These are phyloP conservation scores for Paramecium sexaurelia DNA, from an alignment of 73 alveolate genomes.

Conservation along the genomic window DNA sequence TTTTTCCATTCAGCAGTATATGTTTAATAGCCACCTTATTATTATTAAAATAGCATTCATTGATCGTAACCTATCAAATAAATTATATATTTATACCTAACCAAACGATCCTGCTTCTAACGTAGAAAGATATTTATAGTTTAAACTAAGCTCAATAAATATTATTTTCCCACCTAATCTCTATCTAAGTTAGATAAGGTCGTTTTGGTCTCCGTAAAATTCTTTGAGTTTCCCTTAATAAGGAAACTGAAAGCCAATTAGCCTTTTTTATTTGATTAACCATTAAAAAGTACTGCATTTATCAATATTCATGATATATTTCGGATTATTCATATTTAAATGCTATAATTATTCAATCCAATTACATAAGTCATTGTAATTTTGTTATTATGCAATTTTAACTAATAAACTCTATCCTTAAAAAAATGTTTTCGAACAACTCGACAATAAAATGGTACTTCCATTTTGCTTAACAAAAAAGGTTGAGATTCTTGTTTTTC, in stretches of 20 bases:
- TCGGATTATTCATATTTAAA: background rate
- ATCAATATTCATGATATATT: background rate
- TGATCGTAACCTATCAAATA: background rate
- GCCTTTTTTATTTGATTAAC: background rate
- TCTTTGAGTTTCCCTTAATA: conserved; percentile 4
- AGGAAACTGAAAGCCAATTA: background rate
- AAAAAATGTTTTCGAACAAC: conserved; percentile 38
- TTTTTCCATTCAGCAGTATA: conserved; percentile 22
- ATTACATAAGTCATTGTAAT: background rate
- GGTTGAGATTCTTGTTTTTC: background rate
- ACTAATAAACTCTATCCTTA: background rate
- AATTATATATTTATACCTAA: background rate
- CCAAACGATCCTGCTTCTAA: conserved; percentile 34
- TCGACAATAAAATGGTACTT: background rate
- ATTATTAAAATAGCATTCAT: background rate
- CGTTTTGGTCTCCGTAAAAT: background rate
- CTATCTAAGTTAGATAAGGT: background rate
- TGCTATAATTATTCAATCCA: background rate
- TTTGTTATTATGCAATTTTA: background rate
- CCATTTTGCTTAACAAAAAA: background rate
- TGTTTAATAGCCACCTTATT: conserved; percentile 26
- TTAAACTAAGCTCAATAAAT: background rate
- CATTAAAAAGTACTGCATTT: background rate
- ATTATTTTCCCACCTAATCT: background rate
- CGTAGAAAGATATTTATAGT: background rate